Conservation (phyloP, 495 filamentous ascomycete species). For the Neurospora sp. region DNA sequence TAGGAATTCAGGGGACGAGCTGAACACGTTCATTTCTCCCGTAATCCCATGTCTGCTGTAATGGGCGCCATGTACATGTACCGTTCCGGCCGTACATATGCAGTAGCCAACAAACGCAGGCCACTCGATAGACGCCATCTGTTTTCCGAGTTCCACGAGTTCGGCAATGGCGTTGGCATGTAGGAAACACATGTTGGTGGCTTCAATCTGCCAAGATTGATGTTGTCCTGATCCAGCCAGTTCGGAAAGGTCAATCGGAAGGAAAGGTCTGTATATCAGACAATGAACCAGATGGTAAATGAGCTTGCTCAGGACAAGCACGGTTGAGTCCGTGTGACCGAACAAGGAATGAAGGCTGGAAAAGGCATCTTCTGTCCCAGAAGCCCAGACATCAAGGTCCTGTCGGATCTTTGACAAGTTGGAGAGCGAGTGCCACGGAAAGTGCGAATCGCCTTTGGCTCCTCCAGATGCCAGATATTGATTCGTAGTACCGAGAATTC, state of each 20-base stretch:
- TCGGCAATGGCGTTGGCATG: conserved; percentile 83
- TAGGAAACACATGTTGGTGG: conserved; percentile 75
- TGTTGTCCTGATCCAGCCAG: conserved; percentile 70
- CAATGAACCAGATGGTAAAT: conserved; percentile 80
- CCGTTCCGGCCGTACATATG: conserved; percentile 70
- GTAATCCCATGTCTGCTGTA: conserved; percentile 55
- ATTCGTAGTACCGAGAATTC: conserved; percentile 73
- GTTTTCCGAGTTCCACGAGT: conserved; percentile 65
- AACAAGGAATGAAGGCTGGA: conserved; percentile 64
- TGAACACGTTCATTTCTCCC: conserved; percentile 44
- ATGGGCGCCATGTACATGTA: conserved; percentile 75
- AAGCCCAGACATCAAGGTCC: conserved; percentile 75
- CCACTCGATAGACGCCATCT: conserved; percentile 61
- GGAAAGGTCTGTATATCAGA: conserved; percentile 73
- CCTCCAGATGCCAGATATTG: conserved; percentile 75
- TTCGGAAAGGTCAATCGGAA: conserved; percentile 73
- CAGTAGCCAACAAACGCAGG: conserved; percentile 76
- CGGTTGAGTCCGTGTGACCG: conserved; percentile 65
- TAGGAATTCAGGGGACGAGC: conserved; percentile 56
- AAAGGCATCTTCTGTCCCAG: conserved; percentile 70
- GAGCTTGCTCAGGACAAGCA: conserved; percentile 69
- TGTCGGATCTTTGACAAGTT: conserved; percentile 78
- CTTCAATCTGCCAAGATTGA: conserved; percentile 84
- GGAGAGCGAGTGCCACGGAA: conserved; percentile 78
- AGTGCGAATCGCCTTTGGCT: conserved; percentile 79